These are phyloP conservation scores for Ceratobasidium papillatum DNA, from an alignment of 1,284 basidiomycete species.

Conservation along the genomic window DNA sequence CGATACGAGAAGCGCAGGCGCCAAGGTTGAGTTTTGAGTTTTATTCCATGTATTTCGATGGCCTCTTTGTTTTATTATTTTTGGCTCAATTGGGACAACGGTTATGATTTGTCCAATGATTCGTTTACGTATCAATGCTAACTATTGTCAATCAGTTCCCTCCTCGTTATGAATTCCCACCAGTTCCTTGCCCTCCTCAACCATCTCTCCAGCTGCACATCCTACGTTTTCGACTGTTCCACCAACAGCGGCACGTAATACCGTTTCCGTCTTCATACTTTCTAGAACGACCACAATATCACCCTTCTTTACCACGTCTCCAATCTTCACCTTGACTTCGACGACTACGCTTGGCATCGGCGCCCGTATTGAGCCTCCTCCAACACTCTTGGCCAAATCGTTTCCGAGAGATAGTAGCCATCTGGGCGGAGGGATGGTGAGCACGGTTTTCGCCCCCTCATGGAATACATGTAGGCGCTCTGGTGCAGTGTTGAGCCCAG, in stretches of 20 bases:
- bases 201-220: constrained; percentile 86
- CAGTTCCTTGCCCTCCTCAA: constrained; percentile 83
- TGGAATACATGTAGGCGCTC: constrained; percentile 78
- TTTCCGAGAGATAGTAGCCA: constrained; percentile 73
- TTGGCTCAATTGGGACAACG: neutral
- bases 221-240: constrained; percentile 76
- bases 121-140: neutral
- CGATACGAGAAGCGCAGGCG: neutral
- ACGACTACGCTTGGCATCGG: constrained; percentile 93
- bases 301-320: constrained; percentile 80
- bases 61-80: neutral
- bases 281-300: constrained; percentile 86
- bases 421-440: constrained; percentile 68
- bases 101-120: neutral
- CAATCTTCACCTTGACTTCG: constrained; percentile 79
- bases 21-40: neutral
- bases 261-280: constrained; percentile 97
- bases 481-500: constrained; percentile 59
- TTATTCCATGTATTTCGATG: neutral
- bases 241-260: constrained; percentile 71
- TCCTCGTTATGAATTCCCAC: constrained; percentile 53
- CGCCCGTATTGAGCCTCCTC: constrained; percentile 56
- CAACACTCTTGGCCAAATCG: constrained; percentile 62
- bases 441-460: constrained; percentile 63
- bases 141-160: neutral